Evolutionary conservation across 2,329 filamentous ascomycete genomes (phyloP).

Genomic region (Alternaria infectoria): DNA sequence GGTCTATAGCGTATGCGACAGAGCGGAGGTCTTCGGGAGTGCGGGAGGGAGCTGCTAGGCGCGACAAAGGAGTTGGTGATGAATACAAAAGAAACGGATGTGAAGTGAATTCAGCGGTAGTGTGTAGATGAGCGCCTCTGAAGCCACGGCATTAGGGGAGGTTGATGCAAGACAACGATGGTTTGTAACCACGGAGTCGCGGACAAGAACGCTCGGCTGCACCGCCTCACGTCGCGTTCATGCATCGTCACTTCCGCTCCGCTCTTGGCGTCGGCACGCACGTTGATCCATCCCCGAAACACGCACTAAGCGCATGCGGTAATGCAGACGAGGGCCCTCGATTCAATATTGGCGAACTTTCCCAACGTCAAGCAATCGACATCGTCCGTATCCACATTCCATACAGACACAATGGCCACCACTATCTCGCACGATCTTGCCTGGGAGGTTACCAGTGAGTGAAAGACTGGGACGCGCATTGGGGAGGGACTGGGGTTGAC

Average conservation of each 20-base stretch:
- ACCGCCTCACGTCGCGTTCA: slow-evolving; percentile 17
- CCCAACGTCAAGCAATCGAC: slow-evolving; percentile 22
- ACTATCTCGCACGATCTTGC: slow-evolving; percentile 86
- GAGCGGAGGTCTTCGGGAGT: slow-evolving; percentile 26
- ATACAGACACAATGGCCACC: slow-evolving; percentile 54
- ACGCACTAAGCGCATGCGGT: slow-evolving; percentile 34
- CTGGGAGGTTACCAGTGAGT: slow-evolving; percentile 96
- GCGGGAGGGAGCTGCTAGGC: slow-evolving; percentile 9
- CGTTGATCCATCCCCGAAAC: slow-evolving; percentile 28
- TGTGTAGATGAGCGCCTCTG: slow-evolving; percentile 8
- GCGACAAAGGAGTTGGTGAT: slow-evolving; percentile 6
- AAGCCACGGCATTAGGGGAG: slow-evolving; percentile 2
- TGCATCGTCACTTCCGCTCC: slow-evolving; percentile 22
- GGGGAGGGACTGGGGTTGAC: slow-evolving; percentile 18
- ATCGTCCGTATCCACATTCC: slow-evolving; percentile 35
- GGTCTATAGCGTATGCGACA: slow-evolving; percentile 8
- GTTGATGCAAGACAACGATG: slow-evolving; percentile 6
- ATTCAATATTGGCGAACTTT: slow-evolving; percentile 32
- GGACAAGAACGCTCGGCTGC: slow-evolving; percentile 19
- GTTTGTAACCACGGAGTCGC: slow-evolving; percentile 11
- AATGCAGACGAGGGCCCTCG: slow-evolving; percentile 34
- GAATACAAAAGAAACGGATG: slow-evolving; percentile 16
- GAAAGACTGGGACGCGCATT: slow-evolving; percentile 7
- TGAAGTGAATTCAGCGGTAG: slow-evolving; percentile 6
- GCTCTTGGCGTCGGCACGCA: slow-evolving; percentile 14